These are phyloP conservation scores for Xylaria sp. DNA, from an alignment of 2,329 filamentous ascomycete species.

Conservation along the genomic window DNA sequence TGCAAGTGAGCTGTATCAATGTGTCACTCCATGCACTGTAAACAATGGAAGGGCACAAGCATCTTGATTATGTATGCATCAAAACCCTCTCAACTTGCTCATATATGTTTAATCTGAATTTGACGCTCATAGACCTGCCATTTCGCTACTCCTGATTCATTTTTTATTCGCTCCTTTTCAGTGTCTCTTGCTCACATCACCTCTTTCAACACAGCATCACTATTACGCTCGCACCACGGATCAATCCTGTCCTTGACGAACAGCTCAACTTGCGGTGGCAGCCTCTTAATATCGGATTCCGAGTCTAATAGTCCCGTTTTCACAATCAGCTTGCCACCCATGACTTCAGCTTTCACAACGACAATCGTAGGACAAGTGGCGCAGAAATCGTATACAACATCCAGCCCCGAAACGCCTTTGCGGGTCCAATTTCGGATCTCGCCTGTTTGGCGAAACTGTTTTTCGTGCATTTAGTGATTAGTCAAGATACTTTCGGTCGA, in stretches of 20 bases:
- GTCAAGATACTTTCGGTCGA: neutral
- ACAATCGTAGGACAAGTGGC: conserved; percentile 29
- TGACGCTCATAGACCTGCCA: no score
- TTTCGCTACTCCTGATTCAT: neutral
- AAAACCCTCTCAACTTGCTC: no score
- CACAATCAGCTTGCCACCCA: conserved; percentile 21
- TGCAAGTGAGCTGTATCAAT: no score
- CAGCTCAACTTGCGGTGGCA: conserved; percentile 16
- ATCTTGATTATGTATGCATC: no score
- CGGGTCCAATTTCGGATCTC: conserved; percentile 23
- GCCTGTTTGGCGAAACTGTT: conserved; percentile 19
- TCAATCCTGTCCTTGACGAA: conserved; percentile 31
- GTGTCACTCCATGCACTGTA: no score
- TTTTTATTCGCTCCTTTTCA: neutral
- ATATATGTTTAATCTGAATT: no score
- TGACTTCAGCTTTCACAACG: conserved; percentile 5
- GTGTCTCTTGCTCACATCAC: neutral
- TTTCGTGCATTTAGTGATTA: neutral
- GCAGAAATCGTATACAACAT: conserved; percentile 29
- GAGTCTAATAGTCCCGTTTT: conserved; percentile 26
- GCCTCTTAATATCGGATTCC: conserved; percentile 15
- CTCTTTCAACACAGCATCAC: conserved; percentile 19
- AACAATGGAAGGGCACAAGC: no score
- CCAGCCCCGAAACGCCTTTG: conserved; percentile 23
- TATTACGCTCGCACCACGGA: conserved; percentile 28